Conservation (phyloP, 208 protist species). For the Perkinsela sp. region DNA sequence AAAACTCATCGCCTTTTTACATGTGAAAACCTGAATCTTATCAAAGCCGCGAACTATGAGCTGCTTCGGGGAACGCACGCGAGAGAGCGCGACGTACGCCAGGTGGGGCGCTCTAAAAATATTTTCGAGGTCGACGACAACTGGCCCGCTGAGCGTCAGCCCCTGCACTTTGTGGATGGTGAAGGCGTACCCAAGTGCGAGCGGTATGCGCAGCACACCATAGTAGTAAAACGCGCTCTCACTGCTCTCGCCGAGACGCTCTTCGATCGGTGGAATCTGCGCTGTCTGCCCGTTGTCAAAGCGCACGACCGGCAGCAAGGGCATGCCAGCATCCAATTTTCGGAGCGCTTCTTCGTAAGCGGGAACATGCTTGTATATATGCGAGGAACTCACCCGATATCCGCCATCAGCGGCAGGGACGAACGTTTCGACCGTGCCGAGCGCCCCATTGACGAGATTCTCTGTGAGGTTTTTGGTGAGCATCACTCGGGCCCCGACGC, state of each 20-base stretch:
- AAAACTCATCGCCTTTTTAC: not conserved
- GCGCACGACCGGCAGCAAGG: constrained; percentile 41
- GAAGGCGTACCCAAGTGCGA: constrained; percentile 76
- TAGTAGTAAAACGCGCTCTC: not conserved
- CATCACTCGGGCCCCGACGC: constrained; percentile 47
- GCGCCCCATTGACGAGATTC: constrained; percentile 39
- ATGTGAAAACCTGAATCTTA: not conserved
- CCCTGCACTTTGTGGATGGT: constrained; percentile 87
- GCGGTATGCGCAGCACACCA: constrained; percentile 20
- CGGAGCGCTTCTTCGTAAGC: not conserved
- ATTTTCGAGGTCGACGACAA: constrained; percentile 44
- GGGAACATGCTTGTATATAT: not conserved
- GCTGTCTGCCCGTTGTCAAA: constrained; percentile 44
- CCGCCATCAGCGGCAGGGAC: not conserved
- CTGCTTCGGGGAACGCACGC: not conserved
- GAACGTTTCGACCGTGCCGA: constrained; percentile 53
- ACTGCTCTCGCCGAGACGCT: not conserved
- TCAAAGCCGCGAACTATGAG: not conserved
- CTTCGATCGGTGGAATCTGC: constrained; percentile 17
- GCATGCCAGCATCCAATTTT: not conserved
- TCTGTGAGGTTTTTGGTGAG: constrained; percentile 30
- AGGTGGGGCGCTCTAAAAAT: constrained; percentile 35
- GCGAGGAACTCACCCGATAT: not conserved
- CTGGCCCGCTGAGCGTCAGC: constrained; percentile 35
- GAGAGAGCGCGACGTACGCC: constrained; percentile 55